Base-by-base conservation (phyloP, 495 filamentous ascomycete species). In the Thermochaetoides thermophila region DNA sequence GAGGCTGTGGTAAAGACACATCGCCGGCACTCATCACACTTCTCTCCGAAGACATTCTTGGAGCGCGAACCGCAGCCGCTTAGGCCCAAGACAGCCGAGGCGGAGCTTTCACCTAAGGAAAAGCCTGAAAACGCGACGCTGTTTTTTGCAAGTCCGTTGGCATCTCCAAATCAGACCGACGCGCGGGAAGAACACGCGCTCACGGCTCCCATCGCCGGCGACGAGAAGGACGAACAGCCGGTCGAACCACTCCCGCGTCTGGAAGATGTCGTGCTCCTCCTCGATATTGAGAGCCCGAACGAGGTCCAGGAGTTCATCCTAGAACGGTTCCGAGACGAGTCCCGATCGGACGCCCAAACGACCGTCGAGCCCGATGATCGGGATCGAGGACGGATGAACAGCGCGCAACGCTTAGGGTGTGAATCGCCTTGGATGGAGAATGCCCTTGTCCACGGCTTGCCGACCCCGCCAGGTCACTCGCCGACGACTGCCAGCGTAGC, bases 211-310 rank as follows among this genome's bases (percentile, higher is more conserved):
- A n/a, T n/a, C n/a, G n/a, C n/a, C n/a, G n/a, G n/a, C 1, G 1
- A 4, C 1, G 17, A 23, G 17, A 22, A 20, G 6, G 11, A n/a
- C 8, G 19, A 32, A 17, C 27, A 28, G 11, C 33, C 49, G 0
- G 47, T 53, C 17, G 45, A 56, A 17, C 36, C n/a, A n/a, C n/a
- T n/a, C n/a, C 61, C 60, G 3, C 43, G 62, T 38, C n/a, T 45
- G 5, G 63, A 66, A 37, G 51, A 66, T 31, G 34, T 63, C 11
- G 53, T 64, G 3, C 40, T 66, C 36, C 46, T 55, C 24, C 58
- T 64, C 21, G 51, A 50, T 12, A 42, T 40, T 1, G 47, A 50
- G 7, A 35, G 48, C 8, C 41, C 39, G 0, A 37, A 59, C 29
- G 31, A 33, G 7, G 35, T 32, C 2, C 39, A 63, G 3, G 48